Conservation (phyloP, 352 stramenopile genomes). For the Achlya hypogyna region DNA sequence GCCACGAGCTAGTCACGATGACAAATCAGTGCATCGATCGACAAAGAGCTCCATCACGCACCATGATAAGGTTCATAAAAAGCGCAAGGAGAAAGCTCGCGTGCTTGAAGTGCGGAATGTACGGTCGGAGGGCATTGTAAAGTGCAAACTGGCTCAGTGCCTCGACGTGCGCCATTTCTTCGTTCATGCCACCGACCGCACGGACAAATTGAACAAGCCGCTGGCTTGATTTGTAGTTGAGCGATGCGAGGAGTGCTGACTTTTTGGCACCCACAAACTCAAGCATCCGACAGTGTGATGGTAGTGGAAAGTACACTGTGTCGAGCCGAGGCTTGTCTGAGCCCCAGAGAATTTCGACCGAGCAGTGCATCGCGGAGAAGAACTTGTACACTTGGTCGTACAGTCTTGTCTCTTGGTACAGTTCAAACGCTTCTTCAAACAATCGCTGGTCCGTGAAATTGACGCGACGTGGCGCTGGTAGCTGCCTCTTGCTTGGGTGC, state of each 20-base stretch:
- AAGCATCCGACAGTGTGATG: conserved; percentile 11
- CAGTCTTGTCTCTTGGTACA: neutral
- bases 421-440: neutral
- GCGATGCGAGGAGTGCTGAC: neutral
- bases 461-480: neutral
- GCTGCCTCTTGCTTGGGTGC: neutral
- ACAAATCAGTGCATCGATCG: neutral
- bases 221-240: conserved; percentile 5
- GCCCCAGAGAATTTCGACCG: conserved; percentile 9
- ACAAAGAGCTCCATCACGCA: neutral
- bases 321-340: neutral
- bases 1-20: neutral
- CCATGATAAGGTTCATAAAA: conserved; percentile 11
- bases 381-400: neutral
- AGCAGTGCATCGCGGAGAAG: conserved; percentile 3
- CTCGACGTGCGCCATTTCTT: conserved; percentile 16
- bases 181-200: neutral
- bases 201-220: conserved; percentile 7
- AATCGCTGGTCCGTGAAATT: neutral
- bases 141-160: neutral
- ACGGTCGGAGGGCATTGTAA: conserved; percentile 13
- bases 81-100: conserved; percentile 12
- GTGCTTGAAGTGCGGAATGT: conserved; percentile 13
- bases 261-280: neutral
- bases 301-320: conserved; percentile 7